Percentiles rank a stretch among this genome's conserved stretches.
phyloP scores from a whole-genome alignment of 2,329 filamentous ascomycete genomes.

The Aspergillus candidus region DNA sequence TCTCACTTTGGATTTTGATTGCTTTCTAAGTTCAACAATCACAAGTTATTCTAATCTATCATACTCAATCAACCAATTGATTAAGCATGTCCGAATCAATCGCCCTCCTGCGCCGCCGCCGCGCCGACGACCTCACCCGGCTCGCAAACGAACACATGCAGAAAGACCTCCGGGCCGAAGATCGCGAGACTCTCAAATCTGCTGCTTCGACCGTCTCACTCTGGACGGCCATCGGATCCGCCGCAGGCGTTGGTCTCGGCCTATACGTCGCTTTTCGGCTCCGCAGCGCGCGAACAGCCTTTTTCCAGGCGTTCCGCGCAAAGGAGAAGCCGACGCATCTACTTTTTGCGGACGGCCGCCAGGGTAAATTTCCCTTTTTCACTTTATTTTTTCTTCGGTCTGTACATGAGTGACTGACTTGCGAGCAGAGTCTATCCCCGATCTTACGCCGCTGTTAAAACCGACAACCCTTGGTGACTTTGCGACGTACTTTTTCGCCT shows the following conservation, averaged over 20 bases:
- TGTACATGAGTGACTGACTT: background rate
- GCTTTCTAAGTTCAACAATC: too few species aligned
- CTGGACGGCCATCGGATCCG: slow-evolving; percentile 54
- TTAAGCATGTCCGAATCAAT: slow-evolving; percentile 38
- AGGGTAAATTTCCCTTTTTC: slow-evolving; percentile 36
- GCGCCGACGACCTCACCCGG: slow-evolving; percentile 46
- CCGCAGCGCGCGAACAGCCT: slow-evolving; percentile 49
- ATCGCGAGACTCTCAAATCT: slow-evolving; percentile 52
- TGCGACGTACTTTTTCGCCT: slow-evolving; percentile 58
- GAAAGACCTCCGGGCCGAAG: slow-evolving; percentile 52
- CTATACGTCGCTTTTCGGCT: slow-evolving; percentile 53
- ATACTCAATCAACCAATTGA: background rate
- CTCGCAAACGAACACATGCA: slow-evolving; percentile 56
- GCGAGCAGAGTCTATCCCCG: slow-evolving; percentile 53
- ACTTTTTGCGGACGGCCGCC: slow-evolving; percentile 55
- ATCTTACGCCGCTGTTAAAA: slow-evolving; percentile 52
- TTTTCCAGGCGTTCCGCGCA: slow-evolving; percentile 58
- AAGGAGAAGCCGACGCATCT: slow-evolving; percentile 58
- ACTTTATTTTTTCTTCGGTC: too few species aligned
- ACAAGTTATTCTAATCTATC: too few species aligned
- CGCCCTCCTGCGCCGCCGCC: slow-evolving; percentile 42
- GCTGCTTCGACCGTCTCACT: slow-evolving; percentile 52
- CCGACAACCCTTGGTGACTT: slow-evolving; percentile 56
- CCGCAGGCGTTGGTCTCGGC: slow-evolving; percentile 56
- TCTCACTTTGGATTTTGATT: too few species aligned